These are phyloP conservation scores for Knoxdaviesia capensis DNA, from an alignment of 2,329 filamentous ascomycete genomes.

Conservation along the genomic window DNA sequence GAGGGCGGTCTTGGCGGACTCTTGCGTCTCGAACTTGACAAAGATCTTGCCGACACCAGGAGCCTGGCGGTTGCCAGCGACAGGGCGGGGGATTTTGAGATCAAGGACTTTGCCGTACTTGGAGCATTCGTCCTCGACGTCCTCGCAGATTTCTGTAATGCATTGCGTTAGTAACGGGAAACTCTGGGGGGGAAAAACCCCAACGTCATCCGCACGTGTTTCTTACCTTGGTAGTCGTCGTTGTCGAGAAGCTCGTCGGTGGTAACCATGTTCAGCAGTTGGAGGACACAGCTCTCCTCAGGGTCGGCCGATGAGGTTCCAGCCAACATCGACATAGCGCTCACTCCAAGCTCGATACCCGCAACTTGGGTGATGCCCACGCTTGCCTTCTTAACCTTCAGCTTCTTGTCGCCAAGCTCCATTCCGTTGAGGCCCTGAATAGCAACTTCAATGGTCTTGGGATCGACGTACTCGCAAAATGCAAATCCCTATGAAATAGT, in stretches of 20 bases:
- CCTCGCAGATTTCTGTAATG: slow-evolving; percentile 73
- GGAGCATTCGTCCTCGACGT: slow-evolving; percentile 77
- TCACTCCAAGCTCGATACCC: slow-evolving; percentile 86
- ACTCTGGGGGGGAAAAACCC: neutral
- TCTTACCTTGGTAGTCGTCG: slow-evolving; percentile 82
- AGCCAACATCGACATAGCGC: slow-evolving; percentile 93
- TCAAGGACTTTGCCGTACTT: slow-evolving; percentile 76
- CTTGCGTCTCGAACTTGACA: slow-evolving; percentile 70
- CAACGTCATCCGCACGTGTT: neutral
- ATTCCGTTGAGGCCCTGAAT: slow-evolving; percentile 85
- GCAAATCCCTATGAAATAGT: slow-evolving; percentile 53
- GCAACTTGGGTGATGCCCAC: slow-evolving; percentile 85
- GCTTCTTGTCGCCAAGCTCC: slow-evolving; percentile 69
- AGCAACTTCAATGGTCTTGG: slow-evolving; percentile 56
- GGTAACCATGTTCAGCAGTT: slow-evolving; percentile 97
- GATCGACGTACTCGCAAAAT: slow-evolving; percentile 85
- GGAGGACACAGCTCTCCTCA: slow-evolving; percentile 67
- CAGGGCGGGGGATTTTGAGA: slow-evolving; percentile 84
- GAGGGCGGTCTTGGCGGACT: slow-evolving; percentile 66
- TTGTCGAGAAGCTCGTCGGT: slow-evolving; percentile 83
- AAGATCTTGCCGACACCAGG: slow-evolving; percentile 94
- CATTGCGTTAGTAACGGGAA: slow-evolving; percentile 13
- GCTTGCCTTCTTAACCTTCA: slow-evolving; percentile 77
- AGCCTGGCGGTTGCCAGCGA: slow-evolving; percentile 62
- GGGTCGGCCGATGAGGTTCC: slow-evolving; percentile 65